Percentiles rank a stretch among this genome's conserved stretches.
phyloP scores from a whole-genome alignment of 495 filamentous ascomycete genomes.

The Xylaria sp. region DNA sequence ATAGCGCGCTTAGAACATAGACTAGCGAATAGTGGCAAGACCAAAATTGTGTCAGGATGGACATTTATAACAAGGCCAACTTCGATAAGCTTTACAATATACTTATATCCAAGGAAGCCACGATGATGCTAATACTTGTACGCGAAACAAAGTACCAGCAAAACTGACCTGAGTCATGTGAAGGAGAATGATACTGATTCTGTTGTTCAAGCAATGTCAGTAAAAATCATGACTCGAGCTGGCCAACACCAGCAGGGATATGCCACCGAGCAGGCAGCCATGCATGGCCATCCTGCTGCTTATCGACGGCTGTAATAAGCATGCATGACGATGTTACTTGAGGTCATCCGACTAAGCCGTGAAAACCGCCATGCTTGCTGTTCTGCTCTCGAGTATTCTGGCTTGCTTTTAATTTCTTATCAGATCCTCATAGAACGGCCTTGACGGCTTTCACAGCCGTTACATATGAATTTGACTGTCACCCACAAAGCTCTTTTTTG shows the following conservation, averaged over 20 bases:
- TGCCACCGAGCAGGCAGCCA: slow-evolving; percentile 19
- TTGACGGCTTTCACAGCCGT: not conserved
- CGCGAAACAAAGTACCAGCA: not conserved
- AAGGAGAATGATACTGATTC: not conserved
- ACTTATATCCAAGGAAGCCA: not conserved
- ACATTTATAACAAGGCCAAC: not conserved
- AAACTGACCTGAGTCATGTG: slow-evolving; percentile 17
- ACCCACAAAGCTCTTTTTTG: not conserved
- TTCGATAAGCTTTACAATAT: not conserved
- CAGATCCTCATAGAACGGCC: not conserved
- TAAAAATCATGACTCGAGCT: slow-evolving; percentile 20
- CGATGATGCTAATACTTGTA: not conserved
- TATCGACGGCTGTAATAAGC: slow-evolving; percentile 19
- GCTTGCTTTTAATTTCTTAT: not conserved
- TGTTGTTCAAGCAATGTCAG: not conserved
- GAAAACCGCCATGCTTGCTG: not conserved
- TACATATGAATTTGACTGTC: not conserved
- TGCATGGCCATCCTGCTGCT: slow-evolving; percentile 11
- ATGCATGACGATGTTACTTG: slow-evolving; percentile 28
- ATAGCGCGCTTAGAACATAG: slow-evolving; percentile 4
- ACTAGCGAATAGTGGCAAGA: slow-evolving; percentile 8
- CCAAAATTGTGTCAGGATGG: not conserved
- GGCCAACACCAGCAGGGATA: slow-evolving; percentile 22
- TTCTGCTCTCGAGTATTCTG: not conserved
- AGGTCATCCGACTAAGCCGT: slow-evolving; percentile 17